phyloP scores from a whole-genome alignment of 176 grass and related monocot species.

The Elymus sibiricus region DNA sequence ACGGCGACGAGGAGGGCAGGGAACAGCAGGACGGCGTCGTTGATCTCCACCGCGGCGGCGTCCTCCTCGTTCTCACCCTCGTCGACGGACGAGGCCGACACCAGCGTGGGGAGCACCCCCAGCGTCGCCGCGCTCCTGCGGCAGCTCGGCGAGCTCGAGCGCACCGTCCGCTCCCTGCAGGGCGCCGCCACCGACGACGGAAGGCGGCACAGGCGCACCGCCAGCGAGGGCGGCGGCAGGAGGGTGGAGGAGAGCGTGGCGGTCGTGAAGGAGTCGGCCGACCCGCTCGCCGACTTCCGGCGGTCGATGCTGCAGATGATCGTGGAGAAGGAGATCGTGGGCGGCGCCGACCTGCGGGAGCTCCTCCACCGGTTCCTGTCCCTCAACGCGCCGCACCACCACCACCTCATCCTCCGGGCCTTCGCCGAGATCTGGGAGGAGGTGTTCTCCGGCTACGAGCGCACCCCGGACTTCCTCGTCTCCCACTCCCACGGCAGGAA shows the following conservation, averaged over 20 bases:
- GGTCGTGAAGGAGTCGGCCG: slow-evolving; percentile 73
- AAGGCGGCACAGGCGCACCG: slow-evolving; percentile 30
- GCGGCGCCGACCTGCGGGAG: slow-evolving; percentile 43
- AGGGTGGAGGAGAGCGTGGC: slow-evolving; percentile 71
- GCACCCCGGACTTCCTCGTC: slow-evolving; percentile 39
- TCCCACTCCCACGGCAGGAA: not conserved
- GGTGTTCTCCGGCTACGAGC: slow-evolving; percentile 54
- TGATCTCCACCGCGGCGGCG: slow-evolving; percentile 4
- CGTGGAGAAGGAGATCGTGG: slow-evolving; percentile 80
- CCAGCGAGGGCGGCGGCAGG: slow-evolving; percentile 45
- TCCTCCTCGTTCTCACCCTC: slow-evolving; percentile 33
- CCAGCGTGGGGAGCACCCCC: slow-evolving; percentile 46
- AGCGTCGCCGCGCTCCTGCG: slow-evolving; percentile 65
- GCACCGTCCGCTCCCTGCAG: slow-evolving; percentile 31
- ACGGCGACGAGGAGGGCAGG: not conserved
- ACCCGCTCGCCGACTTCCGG: slow-evolving; percentile 65
- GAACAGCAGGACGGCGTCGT: not conserved
- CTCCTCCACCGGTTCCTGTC: slow-evolving; percentile 66
- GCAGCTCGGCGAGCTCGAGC: slow-evolving; percentile 65
- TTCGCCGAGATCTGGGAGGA: slow-evolving; percentile 91
- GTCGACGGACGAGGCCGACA: slow-evolving; percentile 20
- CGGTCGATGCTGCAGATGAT: slow-evolving; percentile 89
- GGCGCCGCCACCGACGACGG: not conserved
- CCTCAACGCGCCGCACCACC: slow-evolving; percentile 63
- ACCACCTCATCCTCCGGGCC: slow-evolving; percentile 60